Conservation (phyloP, 306 rosid genomes). For the Trichosanthes truncata region DNA sequence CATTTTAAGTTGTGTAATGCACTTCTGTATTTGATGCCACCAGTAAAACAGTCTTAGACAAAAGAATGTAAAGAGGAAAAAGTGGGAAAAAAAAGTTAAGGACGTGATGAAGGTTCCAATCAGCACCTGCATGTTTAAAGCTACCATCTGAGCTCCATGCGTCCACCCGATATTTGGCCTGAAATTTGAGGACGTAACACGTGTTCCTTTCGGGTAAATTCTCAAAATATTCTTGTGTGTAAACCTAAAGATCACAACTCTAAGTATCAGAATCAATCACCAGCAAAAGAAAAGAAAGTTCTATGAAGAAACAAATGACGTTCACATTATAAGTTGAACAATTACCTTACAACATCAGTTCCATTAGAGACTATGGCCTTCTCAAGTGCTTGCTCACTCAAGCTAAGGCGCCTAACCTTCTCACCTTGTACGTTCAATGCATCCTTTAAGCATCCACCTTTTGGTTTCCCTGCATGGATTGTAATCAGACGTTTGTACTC, state of each 20-base stretch:
- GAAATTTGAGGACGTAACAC: slow-evolving; percentile 71
- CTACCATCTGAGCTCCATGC: slow-evolving; percentile 96
- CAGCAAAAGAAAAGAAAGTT: background rate
- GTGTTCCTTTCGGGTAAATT: slow-evolving; percentile 80
- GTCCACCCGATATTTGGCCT: slow-evolving; percentile 82
- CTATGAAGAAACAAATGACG: background rate
- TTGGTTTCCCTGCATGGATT: slow-evolving; percentile 87
- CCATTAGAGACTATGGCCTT: slow-evolving; percentile 44
- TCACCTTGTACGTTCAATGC: slow-evolving; percentile 33
- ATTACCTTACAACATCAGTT: slow-evolving; percentile 58
- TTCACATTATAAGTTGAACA: background rate
- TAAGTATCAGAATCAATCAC: slow-evolving; percentile 14
- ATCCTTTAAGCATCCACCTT: slow-evolving; percentile 43
- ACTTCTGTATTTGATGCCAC: background rate
- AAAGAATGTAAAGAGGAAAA: background rate
- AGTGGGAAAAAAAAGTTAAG: background rate
- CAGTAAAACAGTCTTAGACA: background rate
- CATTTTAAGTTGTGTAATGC: background rate
- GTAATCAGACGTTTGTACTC: slow-evolving; percentile 71
- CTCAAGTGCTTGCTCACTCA: slow-evolving; percentile 67
- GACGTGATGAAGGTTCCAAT: slow-evolving; percentile 4
- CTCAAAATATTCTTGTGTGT: slow-evolving; percentile 70
- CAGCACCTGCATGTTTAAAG: slow-evolving; percentile 90
- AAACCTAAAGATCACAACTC: slow-evolving; percentile 39
- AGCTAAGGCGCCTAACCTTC: slow-evolving; percentile 71